Evolutionary conservation across 129 eudicot genomes (phyloP).

Genomic region (Chrysanthemum makinoi): DNA sequence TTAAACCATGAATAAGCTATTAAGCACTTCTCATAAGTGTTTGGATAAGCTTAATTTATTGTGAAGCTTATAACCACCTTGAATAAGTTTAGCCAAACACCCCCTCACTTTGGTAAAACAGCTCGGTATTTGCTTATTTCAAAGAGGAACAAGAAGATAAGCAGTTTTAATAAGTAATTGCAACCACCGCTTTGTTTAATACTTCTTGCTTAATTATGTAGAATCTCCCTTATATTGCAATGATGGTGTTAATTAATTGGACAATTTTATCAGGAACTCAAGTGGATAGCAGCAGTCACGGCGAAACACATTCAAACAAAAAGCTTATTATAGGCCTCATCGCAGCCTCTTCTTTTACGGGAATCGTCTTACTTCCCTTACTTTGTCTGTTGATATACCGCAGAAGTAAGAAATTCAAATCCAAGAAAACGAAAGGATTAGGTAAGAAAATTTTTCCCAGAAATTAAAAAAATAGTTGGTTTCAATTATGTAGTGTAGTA

Average conservation of each 20-base stretch:
- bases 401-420: conserved; percentile 42
- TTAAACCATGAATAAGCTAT: too few species aligned
- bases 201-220: neutral
- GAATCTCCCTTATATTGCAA: neutral
- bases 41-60: too few species aligned
- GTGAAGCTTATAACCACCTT: too few species aligned
- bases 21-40: too few species aligned
- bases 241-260: conserved; percentile 19
- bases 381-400: conserved; percentile 47
- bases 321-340: conserved; percentile 49
- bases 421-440: conserved; percentile 29
- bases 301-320: conserved; percentile 34
- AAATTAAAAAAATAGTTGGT: neutral
- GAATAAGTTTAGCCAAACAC: too few species aligned
- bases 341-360: conserved; percentile 43
- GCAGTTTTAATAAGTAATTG: neutral
- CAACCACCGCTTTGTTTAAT: neutral
- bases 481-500: neutral
- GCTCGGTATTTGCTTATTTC: too few species aligned
- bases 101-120: too few species aligned
- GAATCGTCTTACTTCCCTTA: conserved; percentile 38
- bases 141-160: too few species aligned
- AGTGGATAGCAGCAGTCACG: conserved; percentile 22
- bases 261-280: conserved; percentile 34
- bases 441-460: conserved; percentile 36